Evolutionary conservation across 73 alveolate species (phyloP), one percentile per base, ranked within the genome.

Genomic region (Breviolum minutum): DNA sequence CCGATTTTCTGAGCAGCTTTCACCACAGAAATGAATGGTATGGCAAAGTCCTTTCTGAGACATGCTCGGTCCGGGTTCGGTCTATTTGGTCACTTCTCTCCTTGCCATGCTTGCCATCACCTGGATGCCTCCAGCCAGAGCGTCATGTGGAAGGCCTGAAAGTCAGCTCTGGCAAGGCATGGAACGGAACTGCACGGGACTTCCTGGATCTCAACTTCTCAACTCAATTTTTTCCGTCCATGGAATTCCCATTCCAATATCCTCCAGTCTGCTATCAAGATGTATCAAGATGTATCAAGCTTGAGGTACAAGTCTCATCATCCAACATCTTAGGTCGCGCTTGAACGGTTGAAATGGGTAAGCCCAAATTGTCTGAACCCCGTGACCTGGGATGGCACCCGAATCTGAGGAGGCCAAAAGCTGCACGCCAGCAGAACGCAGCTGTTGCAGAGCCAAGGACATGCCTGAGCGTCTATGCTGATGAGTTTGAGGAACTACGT

Each of bases 361-460:
- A 22, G 17, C 77, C 24, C 40, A 13, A 73, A 73, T 13, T 32
- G 12, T 14, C 48, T 19, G 0, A 80, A 9, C 20, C 64, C 27
- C n/a, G 5, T 60, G 79, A 27, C 99, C 94, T 94, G 99, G 99
- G n/a, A 94, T 94, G 73, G 99, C 99, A 32, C 99, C 99, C 5
- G 99, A 40, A 66, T 94, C 99, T 20, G 99, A 94, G 68, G 99
- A 94, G 62, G 99, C 99, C 54, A 94, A 88, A 24, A 94, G 85
- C 74, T 62, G 99, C 71, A 94, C 94, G 17, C 99, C 99, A n/a
- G 92, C 86, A 8, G 71, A 30, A 30, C 94, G 74, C 68, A 86
- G 70, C 16, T 63, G 77, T 79, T 86, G 94, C 30, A 86, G 79
- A 14, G 94, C 94, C 80, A 24, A 20, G 16, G 80, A 61, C 77